Evolutionary conservation across 805 yeast genomes (phyloP), one percentile per base, ranked within the genome.

Genomic region (Starmerella geochares): DNA sequence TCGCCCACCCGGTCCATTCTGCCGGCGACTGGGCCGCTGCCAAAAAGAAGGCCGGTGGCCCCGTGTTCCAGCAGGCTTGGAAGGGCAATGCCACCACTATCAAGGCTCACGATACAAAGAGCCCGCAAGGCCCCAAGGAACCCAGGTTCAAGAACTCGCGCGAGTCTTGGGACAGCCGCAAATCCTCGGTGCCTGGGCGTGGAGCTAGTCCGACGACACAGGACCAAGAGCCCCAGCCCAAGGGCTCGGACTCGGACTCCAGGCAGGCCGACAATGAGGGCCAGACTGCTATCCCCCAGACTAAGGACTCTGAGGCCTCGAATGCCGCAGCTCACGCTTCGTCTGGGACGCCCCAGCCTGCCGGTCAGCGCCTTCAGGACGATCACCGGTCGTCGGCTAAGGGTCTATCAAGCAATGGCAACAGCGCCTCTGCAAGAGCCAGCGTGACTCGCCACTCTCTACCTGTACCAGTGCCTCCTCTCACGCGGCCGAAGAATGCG

Each of bases 1-100:
- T 25, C 17, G 27, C 33, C 3, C 37, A 28, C 29, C 37, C 37
- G 10, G 37, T 24, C 28, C 37, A 42, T 36, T 13, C 28, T 9
- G 46, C 27, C 14, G 37, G 20, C 19, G 37, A 42, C 37, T 42
- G 46, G 46, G 46, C 35, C 9, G 46, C 46, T 5, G 46, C 46
- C 36, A 42, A 42, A 23, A 42, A 42, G 28, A 42, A 42, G 46
- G 27, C 44, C 8, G 44, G 33, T 19, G 44, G 42, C 19, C 42
- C 42, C 28, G 20, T 38, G 20, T 38, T 38, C 42, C 42, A 38
- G 20, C 29, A 19, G 13, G 42, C 42, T 6, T 38, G 42, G 42
- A n/a, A 11, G 29, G 19, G 5, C 7, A 38, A 38, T 16, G 42
- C 29, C 17, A 23, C 29, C 13, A 13, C 27, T 24, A n/a, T 11